Percentiles rank a stretch among this genome's conserved stretches.
phyloP scores from a whole-genome alignment of 305 asterid species.

The Caryopteris hybrid region DNA sequence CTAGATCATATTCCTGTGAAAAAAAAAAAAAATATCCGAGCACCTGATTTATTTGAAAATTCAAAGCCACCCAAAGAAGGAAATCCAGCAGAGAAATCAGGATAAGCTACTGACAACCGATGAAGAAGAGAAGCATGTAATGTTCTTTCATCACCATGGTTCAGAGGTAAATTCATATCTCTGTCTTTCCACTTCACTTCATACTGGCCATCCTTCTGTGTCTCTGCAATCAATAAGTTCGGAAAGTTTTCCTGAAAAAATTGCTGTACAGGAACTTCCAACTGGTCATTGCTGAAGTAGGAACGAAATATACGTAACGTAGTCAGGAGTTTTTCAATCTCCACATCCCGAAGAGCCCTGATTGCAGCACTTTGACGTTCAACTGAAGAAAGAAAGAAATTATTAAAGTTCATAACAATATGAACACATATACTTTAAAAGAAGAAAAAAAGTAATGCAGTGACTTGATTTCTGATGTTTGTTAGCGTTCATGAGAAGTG shows the following conservation, averaged over 20 bases:
- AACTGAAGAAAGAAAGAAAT: conserved; percentile 43
- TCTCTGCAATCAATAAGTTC: conserved; percentile 40
- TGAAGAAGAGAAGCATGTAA: conserved; percentile 63
- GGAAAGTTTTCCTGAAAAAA: conserved; percentile 67
- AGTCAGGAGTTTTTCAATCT: conserved; percentile 57
- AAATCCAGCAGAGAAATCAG: conserved; percentile 50
- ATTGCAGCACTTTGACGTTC: conserved; percentile 69
- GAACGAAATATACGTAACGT: conserved; percentile 52
- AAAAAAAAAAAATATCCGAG: not conserved
- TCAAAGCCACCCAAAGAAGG: conserved; percentile 68
- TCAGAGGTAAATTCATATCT: conserved; percentile 31
- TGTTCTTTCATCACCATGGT: conserved; percentile 41
- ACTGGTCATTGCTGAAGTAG: conserved; percentile 49
- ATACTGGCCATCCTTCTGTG: conserved; percentile 41
- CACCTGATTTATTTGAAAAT: conserved; percentile 73
- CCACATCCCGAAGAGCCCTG: conserved; percentile 76
- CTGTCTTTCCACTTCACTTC: conserved; percentile 59
- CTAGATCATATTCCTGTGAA: not conserved
- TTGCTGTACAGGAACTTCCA: conserved; percentile 52
- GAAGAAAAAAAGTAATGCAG: not conserved
- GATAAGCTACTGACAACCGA: conserved; percentile 53
- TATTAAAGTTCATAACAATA: not conserved
- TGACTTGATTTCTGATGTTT: not conserved
- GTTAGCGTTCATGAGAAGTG: not conserved
- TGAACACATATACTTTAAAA: not conserved